Percentiles rank a stretch among this genome's conserved stretches.
These are phyloP conservation scores for Nicotiana rustica DNA, from an alignment of 305 asterid genomes.

Conservation along the genomic window DNA sequence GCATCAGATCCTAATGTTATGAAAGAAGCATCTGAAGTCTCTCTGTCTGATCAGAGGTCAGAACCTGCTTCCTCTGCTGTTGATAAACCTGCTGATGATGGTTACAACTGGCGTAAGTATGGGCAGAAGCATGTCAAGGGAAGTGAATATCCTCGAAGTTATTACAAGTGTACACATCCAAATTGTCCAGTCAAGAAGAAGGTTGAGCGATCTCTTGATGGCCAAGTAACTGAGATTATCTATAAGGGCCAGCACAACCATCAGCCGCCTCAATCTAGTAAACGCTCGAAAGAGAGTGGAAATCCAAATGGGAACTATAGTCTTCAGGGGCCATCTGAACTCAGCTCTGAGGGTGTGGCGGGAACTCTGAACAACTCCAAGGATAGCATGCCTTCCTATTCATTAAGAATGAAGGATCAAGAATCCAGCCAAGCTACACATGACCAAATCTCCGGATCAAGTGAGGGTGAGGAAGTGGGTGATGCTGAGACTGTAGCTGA, in stretches of 20 bases:
- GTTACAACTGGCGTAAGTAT: constrained; percentile 28
- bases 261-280: constrained; percentile 35
- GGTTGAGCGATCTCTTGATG: constrained; percentile 29
- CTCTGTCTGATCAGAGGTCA: constrained; percentile 57
- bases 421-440: constrained; percentile 70
- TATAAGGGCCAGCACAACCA: constrained; percentile 27
- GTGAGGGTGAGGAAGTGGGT: constrained; percentile 75
- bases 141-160: constrained; percentile 25
- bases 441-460: constrained; percentile 68
- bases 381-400: constrained; percentile 34
- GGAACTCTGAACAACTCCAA: not conserved
- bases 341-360: constrained; percentile 26
- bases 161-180: constrained; percentile 32
- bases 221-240: constrained; percentile 27
- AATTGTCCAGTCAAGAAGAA: constrained; percentile 28
- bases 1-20: constrained; percentile 41
- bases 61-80: constrained; percentile 55
- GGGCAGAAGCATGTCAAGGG: constrained; percentile 33
- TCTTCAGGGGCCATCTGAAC: constrained; percentile 51
- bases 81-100: constrained; percentile 58
- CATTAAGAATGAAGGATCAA: constrained; percentile 50
- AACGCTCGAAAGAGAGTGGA: constrained; percentile 59
- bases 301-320: constrained; percentile 46
- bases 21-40: constrained; percentile 55
- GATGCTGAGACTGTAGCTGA: constrained; percentile 56